Base-by-base conservation (phyloP, 2,329 filamentous ascomycete species). In the Pseudocercospora fuligena region DNA sequence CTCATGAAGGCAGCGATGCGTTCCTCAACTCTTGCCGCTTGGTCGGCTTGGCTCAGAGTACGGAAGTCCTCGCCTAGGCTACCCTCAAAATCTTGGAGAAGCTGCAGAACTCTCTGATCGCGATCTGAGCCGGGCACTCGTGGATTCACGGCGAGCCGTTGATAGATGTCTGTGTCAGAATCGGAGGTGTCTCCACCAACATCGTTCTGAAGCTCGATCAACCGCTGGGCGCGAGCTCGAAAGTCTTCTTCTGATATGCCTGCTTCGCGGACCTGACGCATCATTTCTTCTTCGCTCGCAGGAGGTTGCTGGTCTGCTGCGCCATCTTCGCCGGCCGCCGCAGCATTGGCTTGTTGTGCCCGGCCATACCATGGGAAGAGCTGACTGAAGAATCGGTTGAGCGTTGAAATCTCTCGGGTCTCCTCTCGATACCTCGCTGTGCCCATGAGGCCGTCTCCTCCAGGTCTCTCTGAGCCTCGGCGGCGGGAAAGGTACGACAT, bases 361-460 rank as follows among this genome's bases (percentile, higher is more conserved):
- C 46, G 65, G 21, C 60, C 59, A 56, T 66, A 74, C 74, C 75
- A 75, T 0, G 75, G 74, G 58, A 76, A 77, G 1, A 76, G 66
- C 7, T 72, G 67, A 1, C 70, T 54, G 63, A 77, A 77, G 66
- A 76, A 77, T 21, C 63, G 63, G 21, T 73, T 69, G 5, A 77
- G 69, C 19, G 67, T 67, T 54, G 74, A 69, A 9, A 77, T 70
- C 33, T 77, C 75, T 53, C 70, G 67, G 11, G 73, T 57, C 66
- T 71, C 23, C n/a, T 58, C 56, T 36, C n/a, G 56, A 40, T 58
- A 58, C 36, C 56, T 36, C 36, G 29, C 56, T 25, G 56, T 58
- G 21, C 63, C 59, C 43, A 60, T 53, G 21, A 54, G 60, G 3
- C 58, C 59, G 21, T 51, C 54, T n/a, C 57, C 47, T 16, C 54